Conservation (phyloP, 1,139 yeast genomes). For the Candida freyschussii region DNA sequence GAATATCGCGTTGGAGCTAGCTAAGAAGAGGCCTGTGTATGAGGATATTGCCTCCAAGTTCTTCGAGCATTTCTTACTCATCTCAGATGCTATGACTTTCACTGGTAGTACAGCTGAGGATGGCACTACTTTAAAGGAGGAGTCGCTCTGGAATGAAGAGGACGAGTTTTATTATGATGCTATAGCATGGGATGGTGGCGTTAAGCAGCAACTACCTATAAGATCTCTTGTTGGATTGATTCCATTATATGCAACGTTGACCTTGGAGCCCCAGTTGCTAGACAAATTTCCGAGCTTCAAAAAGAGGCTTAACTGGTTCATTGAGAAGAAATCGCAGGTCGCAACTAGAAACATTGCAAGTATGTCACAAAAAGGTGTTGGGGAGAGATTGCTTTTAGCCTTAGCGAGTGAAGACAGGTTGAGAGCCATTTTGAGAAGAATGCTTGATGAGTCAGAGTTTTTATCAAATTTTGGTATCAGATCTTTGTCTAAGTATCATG, state of each 20-base stretch:
- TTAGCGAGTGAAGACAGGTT: constrained; percentile 81
- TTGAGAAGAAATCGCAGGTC: constrained; percentile 63
- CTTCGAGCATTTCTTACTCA: constrained; percentile 87
- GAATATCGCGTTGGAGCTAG: constrained; percentile 86
- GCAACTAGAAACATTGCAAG: constrained; percentile 90
- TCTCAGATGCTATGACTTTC: constrained; percentile 93
- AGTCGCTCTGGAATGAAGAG: constrained; percentile 84
- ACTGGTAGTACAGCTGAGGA: constrained; percentile 35
- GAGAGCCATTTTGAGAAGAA: constrained; percentile 66
- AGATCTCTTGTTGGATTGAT: constrained; percentile 90
- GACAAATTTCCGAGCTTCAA: constrained; percentile 80
- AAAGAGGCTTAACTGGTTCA: constrained; percentile 83
- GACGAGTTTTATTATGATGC: constrained; percentile 93
- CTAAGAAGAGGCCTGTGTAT: constrained; percentile 81
- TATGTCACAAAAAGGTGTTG: constrained; percentile 79
- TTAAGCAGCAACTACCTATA: constrained; percentile 74
- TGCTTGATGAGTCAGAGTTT: constrained; percentile 88
- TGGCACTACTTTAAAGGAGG: constrained; percentile 41
- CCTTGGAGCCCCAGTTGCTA: constrained; percentile 82
- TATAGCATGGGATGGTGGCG: constrained; percentile 74
- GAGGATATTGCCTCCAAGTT: constrained; percentile 95
- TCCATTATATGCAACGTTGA: constrained; percentile 87
- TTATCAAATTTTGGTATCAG: constrained; percentile 85
- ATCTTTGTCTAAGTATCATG: constrained; percentile 84
- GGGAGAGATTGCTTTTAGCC: constrained; percentile 77